Percentiles rank a stretch among this genome's conserved stretches.
phyloP scores from a whole-genome alignment of 228 moss, liverwort and hornwort genomes.

The Sphagnum magellanicum region DNA sequence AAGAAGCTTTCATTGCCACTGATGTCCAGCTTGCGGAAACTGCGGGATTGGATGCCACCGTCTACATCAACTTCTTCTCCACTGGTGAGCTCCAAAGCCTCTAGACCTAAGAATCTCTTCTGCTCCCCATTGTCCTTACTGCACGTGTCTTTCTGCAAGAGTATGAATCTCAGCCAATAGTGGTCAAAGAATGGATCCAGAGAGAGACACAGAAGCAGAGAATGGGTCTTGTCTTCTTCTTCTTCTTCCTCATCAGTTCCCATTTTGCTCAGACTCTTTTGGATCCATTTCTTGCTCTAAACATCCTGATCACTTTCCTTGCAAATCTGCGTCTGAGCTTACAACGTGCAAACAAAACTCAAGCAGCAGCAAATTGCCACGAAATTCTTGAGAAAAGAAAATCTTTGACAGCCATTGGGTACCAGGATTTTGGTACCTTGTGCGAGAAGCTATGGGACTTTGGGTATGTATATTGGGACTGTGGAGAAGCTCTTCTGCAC shows the following conservation, averaged over 20 bases:
- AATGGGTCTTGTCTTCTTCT: neutral
- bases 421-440: no score
- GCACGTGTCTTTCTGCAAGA: no score
- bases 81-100: conserved; percentile 29
- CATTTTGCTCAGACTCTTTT: neutral
- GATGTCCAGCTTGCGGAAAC: conserved; percentile 47
- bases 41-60: conserved; percentile 71
- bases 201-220: neutral
- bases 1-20: conserved; percentile 41
- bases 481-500: no score
- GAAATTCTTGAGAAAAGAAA: no score
- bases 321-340: no score
- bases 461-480: no score
- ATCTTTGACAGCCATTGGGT: no score
- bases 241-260: neutral
- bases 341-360: no score
- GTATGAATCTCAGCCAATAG: neutral
- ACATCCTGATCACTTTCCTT: no score
- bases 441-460: no score
- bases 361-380: no score
- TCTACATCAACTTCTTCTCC: conserved; percentile 73
- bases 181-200: neutral
- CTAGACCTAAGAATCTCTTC: neutral
- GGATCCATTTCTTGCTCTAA: no score
- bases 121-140: neutral